These are phyloP conservation scores for Discostella stelligeroides DNA, from an alignment of 108 stramenopile genomes.

Conservation along the genomic window DNA sequence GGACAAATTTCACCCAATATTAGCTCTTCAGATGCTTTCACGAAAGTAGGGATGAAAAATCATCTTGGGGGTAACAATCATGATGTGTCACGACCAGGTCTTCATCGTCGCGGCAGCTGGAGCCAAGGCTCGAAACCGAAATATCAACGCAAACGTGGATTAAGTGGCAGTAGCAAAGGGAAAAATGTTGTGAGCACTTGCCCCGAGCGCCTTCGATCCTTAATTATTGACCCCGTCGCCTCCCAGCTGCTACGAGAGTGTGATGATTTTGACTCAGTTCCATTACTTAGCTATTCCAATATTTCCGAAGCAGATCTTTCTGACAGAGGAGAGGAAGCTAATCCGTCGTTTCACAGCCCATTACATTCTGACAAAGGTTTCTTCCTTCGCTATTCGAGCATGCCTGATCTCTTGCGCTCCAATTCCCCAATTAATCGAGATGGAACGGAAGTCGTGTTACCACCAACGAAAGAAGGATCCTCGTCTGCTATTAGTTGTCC, in stretches of 20 bases:
- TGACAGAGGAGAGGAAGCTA: neutral
- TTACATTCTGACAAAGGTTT: neutral
- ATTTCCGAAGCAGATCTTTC: no score
- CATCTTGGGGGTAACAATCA: neutral
- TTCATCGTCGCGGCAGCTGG: constrained; percentile 13
- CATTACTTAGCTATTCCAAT: neutral
- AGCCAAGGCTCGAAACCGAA: constrained; percentile 5
- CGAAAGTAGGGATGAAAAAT: neutral
- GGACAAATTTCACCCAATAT: no score
- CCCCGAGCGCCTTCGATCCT: constrained; percentile 17
- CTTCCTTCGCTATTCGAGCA: neutral
- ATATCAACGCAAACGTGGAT: neutral
- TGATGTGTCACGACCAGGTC: neutral
- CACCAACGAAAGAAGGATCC: neutral
- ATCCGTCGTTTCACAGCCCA: neutral
- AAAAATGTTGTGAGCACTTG: neutral
- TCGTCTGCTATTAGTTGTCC: neutral
- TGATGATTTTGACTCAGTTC: neutral
- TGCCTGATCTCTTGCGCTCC: neutral
- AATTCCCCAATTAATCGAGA: neutral
- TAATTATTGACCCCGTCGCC: constrained; percentile 34
- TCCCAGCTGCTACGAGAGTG: constrained; percentile 18
- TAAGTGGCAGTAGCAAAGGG: neutral
- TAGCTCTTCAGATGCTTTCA: neutral
- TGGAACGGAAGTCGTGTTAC: no score